These are phyloP conservation scores for Pleoardoris graminearum DNA, from an alignment of 2,329 filamentous ascomycete species.

Conservation along the genomic window DNA sequence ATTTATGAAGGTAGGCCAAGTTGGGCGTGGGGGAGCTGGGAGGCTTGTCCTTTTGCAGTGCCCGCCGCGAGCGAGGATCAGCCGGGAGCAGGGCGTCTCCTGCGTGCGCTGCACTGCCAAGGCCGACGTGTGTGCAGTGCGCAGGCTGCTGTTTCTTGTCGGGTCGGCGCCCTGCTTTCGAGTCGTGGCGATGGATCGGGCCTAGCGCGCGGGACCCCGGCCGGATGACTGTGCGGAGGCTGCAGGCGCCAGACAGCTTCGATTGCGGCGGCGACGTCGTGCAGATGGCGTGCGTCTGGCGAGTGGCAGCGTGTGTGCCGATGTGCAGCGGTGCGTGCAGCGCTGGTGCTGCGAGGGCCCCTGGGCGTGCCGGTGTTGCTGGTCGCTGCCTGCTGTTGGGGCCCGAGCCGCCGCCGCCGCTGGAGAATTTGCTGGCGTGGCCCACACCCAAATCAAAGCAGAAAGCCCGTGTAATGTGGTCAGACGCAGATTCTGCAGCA, in stretches of 20 bases:
- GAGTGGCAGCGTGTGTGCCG: background rate
- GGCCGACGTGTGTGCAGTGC: slow-evolving; percentile 18
- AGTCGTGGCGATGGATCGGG: slow-evolving; percentile 30
- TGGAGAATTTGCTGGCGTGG: background rate
- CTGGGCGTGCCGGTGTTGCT: too few species aligned
- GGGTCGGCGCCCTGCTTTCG: slow-evolving; percentile 23
- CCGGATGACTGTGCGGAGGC: slow-evolving; percentile 19
- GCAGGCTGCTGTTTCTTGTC: slow-evolving; percentile 22
- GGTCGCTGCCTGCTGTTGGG: background rate
- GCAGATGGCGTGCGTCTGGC: slow-evolving; percentile 27
- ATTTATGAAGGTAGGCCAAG: slow-evolving; percentile 30
- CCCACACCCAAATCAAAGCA: background rate
- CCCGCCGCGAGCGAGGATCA: slow-evolving; percentile 30
- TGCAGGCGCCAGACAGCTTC: slow-evolving; percentile 8
- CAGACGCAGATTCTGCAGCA: too few species aligned
- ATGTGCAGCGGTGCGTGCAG: slow-evolving; percentile 1
- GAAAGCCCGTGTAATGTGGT: background rate
- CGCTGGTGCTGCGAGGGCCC: too few species aligned
- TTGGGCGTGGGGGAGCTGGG: slow-evolving; percentile 32
- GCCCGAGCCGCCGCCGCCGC: background rate
- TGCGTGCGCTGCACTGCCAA: slow-evolving; percentile 24
- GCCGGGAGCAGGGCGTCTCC: slow-evolving; percentile 35
- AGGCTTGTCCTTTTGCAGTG: slow-evolving; percentile 36
- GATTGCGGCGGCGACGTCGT: slow-evolving; percentile 9
- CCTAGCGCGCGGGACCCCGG: slow-evolving; percentile 21